A percentile compares a stretch with the other conserved stretches of the same genome.
Evolutionary conservation across 2,329 filamentous ascomycete genomes (phyloP).

Genomic region (Colletotrichum musicola): DNA sequence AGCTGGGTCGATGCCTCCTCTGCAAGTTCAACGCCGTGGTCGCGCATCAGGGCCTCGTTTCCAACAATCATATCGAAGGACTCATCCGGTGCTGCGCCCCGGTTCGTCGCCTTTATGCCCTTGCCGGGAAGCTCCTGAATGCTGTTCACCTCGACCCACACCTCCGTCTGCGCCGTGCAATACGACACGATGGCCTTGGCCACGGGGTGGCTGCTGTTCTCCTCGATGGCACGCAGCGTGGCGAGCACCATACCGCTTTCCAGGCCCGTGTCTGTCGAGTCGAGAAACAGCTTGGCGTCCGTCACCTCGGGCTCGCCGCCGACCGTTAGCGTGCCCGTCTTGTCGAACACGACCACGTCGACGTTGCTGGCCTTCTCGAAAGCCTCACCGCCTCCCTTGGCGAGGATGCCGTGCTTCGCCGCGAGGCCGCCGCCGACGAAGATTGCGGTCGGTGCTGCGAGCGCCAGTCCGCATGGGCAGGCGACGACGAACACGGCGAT

Average conservation of each 20-base stretch:
- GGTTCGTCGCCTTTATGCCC: constrained; percentile 73
- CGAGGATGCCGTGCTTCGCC: constrained; percentile 83
- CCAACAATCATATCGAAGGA: constrained; percentile 72
- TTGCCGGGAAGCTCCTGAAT: constrained; percentile 79
- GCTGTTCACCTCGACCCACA: constrained; percentile 50
- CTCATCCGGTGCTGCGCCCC: constrained; percentile 43
- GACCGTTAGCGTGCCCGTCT: constrained; percentile 85
- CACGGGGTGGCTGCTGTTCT: constrained; percentile 80
- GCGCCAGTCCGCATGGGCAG: constrained; percentile 85
- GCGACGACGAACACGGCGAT: constrained; percentile 90
- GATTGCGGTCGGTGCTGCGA: constrained; percentile 88
- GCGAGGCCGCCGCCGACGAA: constrained; percentile 87
- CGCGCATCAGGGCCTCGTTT: constrained; percentile 77
- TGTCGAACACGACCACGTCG: constrained; percentile 87
- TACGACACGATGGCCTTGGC: constrained; percentile 77
- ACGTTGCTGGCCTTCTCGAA: constrained; percentile 86
- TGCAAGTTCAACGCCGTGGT: constrained; percentile 58
- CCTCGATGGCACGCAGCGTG: constrained; percentile 72
- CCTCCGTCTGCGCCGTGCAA: constrained; percentile 58
- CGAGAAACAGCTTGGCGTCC: constrained; percentile 59
- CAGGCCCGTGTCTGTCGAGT: constrained; percentile 42
- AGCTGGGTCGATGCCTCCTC: constrained; percentile 52
- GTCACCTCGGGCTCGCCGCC: constrained; percentile 79
- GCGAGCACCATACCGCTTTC: constrained; percentile 56
- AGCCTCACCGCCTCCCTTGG: constrained; percentile 86